Base-by-base conservation (phyloP, 352 stramenopile species). In the Phytopythium mirpurense region DNA sequence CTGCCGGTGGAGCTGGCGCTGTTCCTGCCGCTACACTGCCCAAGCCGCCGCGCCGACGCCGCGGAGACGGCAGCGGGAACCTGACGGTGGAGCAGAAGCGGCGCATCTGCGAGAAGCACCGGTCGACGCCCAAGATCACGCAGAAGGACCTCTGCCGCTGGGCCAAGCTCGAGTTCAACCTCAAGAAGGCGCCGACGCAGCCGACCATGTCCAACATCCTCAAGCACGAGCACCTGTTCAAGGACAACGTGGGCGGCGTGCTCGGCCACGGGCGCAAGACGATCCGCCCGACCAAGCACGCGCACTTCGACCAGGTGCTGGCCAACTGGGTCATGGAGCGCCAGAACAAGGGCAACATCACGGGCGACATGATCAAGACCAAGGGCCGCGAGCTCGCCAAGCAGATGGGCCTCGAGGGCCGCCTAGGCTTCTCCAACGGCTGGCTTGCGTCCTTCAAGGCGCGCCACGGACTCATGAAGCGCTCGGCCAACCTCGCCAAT, bases 291-390 rank as follows among this genome's bases (percentile, higher is more conserved):
- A 89, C 78, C 36, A 74, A 78, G 26, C 75, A 89, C 56, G 73
- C 79, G 46, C 76, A 89, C 36, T 89, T 92, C 56, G 81, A 92
- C 72, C 78, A 90, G 58, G 83, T 90, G 61, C 68, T 94, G 45
- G 81, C 81, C 48, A 92, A 92, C 62, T 94, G 83, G 83, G 81
- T 94, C 78, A 89, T 92, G 75, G 83, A 94, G 56, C 78, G 83
- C 43, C 83, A 94, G 70, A 89, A 88, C 68, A 90, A 92, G 59
- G 75, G 77, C 60, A 92, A 86, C 63, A 88, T 94, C 60, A 92
- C 83, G n/a, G 83, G 83, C 31, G 83, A 94, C 57, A 89, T 90
- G 74, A 91, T 94, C 70, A 92, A 92, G 67, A 77, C 70, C 38
- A 94, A 92, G 41, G 83, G 81, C 32, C 75, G 81, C 24, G 81